phyloP scores from a whole-genome alignment of 2,329 filamentous ascomycete species.

The Colletotrichum salicis region DNA sequence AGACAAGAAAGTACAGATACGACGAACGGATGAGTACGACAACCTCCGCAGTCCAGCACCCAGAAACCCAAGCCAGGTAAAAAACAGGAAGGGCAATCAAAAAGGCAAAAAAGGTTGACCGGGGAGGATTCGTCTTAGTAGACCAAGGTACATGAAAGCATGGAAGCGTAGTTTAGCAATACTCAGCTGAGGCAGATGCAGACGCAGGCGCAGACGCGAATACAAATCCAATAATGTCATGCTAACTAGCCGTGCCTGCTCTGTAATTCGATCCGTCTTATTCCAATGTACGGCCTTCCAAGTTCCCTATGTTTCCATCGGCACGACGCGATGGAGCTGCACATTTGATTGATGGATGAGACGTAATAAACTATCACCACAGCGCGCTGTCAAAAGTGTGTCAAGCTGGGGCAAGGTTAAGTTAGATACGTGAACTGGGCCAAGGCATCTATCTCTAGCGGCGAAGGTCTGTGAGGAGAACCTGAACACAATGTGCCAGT shows the following conservation, averaged over 20 bases:
- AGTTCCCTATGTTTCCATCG: not conserved
- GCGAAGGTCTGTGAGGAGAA: not conserved
- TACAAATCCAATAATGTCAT: not conserved
- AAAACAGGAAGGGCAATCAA: conserved; percentile 29
- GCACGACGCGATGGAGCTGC: conserved; percentile 1
- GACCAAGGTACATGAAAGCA: not conserved
- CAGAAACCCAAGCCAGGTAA: conserved; percentile 22
- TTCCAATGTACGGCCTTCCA: not conserved
- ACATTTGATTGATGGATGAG: not conserved
- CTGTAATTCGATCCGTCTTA: not conserved
- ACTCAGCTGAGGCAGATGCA: conserved; percentile 23
- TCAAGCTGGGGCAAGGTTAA: not conserved
- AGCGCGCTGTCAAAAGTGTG: not conserved
- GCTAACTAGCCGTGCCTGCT: not conserved
- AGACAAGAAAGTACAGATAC: not conserved
- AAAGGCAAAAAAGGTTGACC: conserved; percentile 29
- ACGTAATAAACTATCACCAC: not conserved
- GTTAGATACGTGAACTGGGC: not conserved
- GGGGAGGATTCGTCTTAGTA: conserved; percentile 26
- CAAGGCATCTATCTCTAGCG: not conserved
- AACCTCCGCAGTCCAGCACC: conserved; percentile 12
- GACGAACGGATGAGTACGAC: conserved; percentile 2
- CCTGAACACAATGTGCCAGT: not conserved
- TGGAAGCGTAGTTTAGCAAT: conserved; percentile 8
- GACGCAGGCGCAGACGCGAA: not conserved